Conservation (phyloP, 108 stramenopile genomes). For the Cylindrotheca closterium region DNA sequence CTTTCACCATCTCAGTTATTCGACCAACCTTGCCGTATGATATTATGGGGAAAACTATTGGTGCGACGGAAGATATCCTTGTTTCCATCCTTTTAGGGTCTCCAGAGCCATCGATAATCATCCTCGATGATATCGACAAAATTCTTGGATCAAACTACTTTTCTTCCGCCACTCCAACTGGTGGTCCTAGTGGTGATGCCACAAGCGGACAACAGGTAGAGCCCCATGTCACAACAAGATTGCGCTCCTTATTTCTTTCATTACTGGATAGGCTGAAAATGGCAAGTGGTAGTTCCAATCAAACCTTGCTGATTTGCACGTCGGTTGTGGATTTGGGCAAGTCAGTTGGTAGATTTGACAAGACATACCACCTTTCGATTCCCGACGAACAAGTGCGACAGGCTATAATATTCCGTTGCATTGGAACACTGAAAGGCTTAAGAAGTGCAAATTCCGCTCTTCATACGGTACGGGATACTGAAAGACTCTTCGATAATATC, state of each 20-base stretch:
- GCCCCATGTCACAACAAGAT: conserved; percentile 17
- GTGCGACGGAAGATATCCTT: conserved; percentile 65
- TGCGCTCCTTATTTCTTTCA: conserved; percentile 24
- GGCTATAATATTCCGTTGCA: conserved; percentile 32
- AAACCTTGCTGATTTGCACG: conserved; percentile 62
- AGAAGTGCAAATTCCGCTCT: too few relatives aligned
- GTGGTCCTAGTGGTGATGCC: background rate
- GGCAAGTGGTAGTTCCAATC: conserved; percentile 4
- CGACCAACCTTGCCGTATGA: conserved; percentile 58
- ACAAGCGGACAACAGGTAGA: background rate
- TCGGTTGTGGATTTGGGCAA: conserved; percentile 35
- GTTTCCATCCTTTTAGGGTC: conserved; percentile 48
- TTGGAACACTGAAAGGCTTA: too few relatives aligned
- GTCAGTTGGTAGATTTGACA: conserved; percentile 52
- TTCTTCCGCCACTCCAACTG: background rate
- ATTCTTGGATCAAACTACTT: conserved; percentile 27
- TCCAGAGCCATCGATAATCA: conserved; percentile 27
- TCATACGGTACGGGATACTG: background rate
- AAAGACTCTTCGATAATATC: too few relatives aligned
- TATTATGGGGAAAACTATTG: conserved; percentile 47
- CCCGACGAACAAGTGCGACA: conserved; percentile 55
- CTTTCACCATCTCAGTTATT: conserved; percentile 39
- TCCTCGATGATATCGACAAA: conserved; percentile 73
- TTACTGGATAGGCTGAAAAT: conserved; percentile 15
- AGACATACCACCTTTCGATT: conserved; percentile 28